phyloP scores from a whole-genome alignment of 106 monocot species.

The Dioscorea dumetorum region DNA sequence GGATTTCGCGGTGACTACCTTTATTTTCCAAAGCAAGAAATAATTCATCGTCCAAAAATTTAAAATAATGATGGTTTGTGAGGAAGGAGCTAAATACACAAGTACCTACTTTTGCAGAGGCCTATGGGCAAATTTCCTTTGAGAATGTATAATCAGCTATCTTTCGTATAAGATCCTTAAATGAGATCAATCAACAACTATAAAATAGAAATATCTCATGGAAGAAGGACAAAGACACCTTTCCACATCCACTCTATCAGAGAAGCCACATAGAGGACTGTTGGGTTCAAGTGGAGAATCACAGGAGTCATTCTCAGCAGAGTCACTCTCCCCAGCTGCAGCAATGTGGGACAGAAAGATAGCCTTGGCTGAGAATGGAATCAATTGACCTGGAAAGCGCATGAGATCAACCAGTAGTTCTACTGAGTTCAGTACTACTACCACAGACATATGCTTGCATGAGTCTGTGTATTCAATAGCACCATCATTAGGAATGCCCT shows the following conservation, averaged over 20 bases:
- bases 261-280: conserved; percentile 76
- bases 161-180: too few species aligned
- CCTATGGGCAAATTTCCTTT: too few species aligned
- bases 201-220: too few species aligned
- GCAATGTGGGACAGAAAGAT: conserved; percentile 82
- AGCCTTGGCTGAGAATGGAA: conserved; percentile 92
- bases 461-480: conserved; percentile 64
- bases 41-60: too few species aligned
- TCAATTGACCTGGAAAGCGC: conserved; percentile 94
- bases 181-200: too few species aligned
- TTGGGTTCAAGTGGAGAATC: conserved; percentile 99
- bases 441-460: conserved; percentile 90
- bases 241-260: conserved; percentile 54
- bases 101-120: too few species aligned
- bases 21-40: too few species aligned
- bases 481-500: conserved; percentile 91
- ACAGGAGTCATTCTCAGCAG: conserved; percentile 97
- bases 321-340: conserved; percentile 90
- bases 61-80: too few species aligned
- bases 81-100: too few species aligned
- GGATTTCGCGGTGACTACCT: too few species aligned
- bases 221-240: conserved; percentile 18
- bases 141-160: too few species aligned
- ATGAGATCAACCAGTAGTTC: conserved; percentile 96
- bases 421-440: conserved; percentile 66